Conservation (phyloP, 73 alveolate species). For the Effrenium voratum region DNA sequence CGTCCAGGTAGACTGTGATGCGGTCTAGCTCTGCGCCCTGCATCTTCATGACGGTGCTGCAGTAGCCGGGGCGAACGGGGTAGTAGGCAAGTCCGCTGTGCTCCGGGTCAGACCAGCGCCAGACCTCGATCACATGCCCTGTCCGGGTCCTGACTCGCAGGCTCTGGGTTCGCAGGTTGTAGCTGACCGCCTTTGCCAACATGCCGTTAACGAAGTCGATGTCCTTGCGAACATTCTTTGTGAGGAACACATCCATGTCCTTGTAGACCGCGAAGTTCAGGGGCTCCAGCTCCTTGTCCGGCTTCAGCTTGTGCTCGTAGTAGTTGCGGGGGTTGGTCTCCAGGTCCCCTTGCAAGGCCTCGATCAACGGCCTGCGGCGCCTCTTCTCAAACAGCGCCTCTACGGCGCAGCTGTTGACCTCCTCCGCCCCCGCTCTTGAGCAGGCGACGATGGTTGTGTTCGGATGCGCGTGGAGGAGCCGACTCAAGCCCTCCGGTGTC, state of each 20-base stretch:
- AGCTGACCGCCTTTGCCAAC: neutral
- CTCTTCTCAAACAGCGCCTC: neutral
- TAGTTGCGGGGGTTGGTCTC: conserved; percentile 4
- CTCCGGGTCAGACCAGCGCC: neutral
- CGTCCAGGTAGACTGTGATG: neutral
- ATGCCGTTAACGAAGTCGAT: conserved; percentile 2
- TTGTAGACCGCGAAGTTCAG: neutral
- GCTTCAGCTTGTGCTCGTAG: neutral
- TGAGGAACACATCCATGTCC: neutral
- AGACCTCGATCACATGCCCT: neutral
- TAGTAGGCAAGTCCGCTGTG: neutral
- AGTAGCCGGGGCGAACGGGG: neutral
- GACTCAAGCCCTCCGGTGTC: neutral
- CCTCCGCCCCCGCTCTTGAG: neutral
- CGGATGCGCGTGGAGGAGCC: neutral
- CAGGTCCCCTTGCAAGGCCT: neutral
- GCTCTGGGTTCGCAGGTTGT: neutral
- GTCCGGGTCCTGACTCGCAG: neutral
- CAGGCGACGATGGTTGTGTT: neutral
- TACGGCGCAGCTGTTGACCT: neutral
- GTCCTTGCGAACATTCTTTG: neutral
- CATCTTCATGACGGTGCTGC: neutral
- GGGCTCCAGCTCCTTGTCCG: neutral
- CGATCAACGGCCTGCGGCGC: neutral
- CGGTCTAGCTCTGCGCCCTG: conserved; percentile 2